Base-by-base conservation (phyloP, 768 basidiomycete genomes). In the Calvatia gigantea region DNA sequence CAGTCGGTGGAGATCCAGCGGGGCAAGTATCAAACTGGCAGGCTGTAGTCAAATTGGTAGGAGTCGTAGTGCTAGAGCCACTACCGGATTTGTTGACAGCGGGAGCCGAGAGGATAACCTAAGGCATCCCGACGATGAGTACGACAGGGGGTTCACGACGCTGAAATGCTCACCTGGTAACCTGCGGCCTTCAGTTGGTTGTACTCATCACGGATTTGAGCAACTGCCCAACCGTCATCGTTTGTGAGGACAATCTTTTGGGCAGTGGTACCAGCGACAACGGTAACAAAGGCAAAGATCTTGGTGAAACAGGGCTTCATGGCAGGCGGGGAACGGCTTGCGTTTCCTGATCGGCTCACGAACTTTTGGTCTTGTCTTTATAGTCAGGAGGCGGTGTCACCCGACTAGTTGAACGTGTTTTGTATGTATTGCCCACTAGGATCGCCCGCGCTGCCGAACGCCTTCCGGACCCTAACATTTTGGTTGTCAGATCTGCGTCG, bases 21-120 rank as follows among this genome's bases (percentile, higher is more conserved):
- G 74, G 68, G 59, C 77, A 79, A 19, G 73, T 71, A 52, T 75
- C 60, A 57, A 74, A 78, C 55, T 80, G 70, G 64, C 75, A 79
- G 6, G 73, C 66, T 5, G 56, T 42, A 1, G 60, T 67, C 15
- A 75, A 60, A 6, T 65, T 56, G 6, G 60, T 62, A 0, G 77
- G 71, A 6, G 71, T 58, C 6, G 65, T 63, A 14, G 67, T 69
- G 31, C 45, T 48, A 2, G 73, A 74, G 9, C 74, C 76, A 7
- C 73, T 73, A 4, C 77, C 78, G 9, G 76, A 77, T 54, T 69
- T 58, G 61, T 78, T 70, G 21, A 67, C 62, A 5, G 78, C 73
- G 1, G 78, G 76, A 6, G 71, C 69, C 23, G 76, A 78, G 4
- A 80, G 64, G 17, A 80, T 63, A 31, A 76, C 73, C 75, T 78